Base-by-base conservation (phyloP, 2,329 filamentous ascomycete genomes). In the Venturia pyrina region DNA sequence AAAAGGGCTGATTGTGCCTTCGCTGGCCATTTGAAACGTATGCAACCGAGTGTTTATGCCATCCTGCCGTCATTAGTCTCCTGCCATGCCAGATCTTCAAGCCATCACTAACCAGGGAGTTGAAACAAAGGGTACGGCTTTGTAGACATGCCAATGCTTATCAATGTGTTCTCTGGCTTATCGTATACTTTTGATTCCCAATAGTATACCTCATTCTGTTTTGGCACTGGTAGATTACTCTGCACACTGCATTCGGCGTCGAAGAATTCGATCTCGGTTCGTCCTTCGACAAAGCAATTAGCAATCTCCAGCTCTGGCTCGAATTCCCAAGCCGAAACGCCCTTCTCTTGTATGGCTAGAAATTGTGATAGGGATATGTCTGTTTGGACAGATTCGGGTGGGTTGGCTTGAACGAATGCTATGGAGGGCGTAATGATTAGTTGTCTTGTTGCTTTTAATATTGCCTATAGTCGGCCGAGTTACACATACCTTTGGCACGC, bases 181-280 rank as follows among this genome's bases (percentile, higher is more conserved):
- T 99, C 95, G 78, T 96, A 99, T 64, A 99, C 89, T 81, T 99
- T 99, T 66, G 93, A 90, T 77, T 99, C 95, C 95, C 95, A 99
- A 78, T 99, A 99, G 77, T 99, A 99, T 13, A 98, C 93, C 73
- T 99, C 95, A 74, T 99, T 99, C 75, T 99, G 95, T 74, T 99
- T 99, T 17, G 95, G 95, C 8, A 99, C 91, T 0, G 95, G 95
- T 50, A 99, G 78, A 73, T 99, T 99, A 81, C 90, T 96, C 81
- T 96, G 91, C 68, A 98, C 95, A 71, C 93, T 96, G 80, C 93
- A 98, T 75, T 96, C 95, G 1, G 92, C 95, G 77, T 99, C 95
- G 74, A 96, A 99, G 79, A 99, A 99, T 76, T 99, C 95, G 69
- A 99, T 96, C 77, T 99, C 95, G 13, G 95, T 99, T 70, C 95